Evolutionary conservation across 495 filamentous ascomycete species (phyloP).

Genomic region (Xylaria scruposa): DNA sequence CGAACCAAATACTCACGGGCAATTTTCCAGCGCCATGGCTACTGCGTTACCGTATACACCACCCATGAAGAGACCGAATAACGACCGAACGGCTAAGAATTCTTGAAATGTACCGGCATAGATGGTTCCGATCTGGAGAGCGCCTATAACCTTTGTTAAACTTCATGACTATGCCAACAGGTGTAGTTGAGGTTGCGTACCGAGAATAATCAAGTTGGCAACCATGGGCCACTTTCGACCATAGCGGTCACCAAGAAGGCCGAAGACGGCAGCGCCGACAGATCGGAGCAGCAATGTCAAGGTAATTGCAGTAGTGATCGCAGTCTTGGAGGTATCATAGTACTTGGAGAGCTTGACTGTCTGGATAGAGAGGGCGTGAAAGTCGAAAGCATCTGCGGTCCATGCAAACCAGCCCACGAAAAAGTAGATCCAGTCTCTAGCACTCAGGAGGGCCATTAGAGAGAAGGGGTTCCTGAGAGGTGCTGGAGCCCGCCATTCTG

Average conservation of each 20-base stretch:
- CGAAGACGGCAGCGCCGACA: conserved; percentile 73
- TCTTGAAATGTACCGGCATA: conserved; percentile 69
- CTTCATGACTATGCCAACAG: conserved; percentile 11
- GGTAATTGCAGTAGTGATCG: conserved; percentile 75
- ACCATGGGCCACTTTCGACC: conserved; percentile 87
- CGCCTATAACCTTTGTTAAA: conserved; percentile 47
- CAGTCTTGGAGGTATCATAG: conserved; percentile 68
- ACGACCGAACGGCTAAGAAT: conserved; percentile 71
- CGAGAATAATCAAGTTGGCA: conserved; percentile 68
- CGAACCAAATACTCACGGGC: conserved; percentile 53
- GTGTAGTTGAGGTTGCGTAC: conserved; percentile 23
- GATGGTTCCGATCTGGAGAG: conserved; percentile 75
- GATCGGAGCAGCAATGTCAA: conserved; percentile 74
- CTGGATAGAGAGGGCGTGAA: conserved; percentile 76
- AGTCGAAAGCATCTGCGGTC: conserved; percentile 78
- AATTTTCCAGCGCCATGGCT: conserved; percentile 80
- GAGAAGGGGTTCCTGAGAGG: conserved; percentile 67
- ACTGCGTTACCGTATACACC: conserved; percentile 84
- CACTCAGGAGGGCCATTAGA: conserved; percentile 61
- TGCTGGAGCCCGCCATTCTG: conserved; percentile 67
- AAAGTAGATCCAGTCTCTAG: conserved; percentile 68
- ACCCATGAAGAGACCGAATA: conserved; percentile 86
- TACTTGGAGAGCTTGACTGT: conserved; percentile 71
- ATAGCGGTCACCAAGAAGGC: conserved; percentile 73
- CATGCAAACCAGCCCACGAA: conserved; percentile 68